phyloP scores from a whole-genome alignment of 208 protist species.

The Leishmania major region DNA sequence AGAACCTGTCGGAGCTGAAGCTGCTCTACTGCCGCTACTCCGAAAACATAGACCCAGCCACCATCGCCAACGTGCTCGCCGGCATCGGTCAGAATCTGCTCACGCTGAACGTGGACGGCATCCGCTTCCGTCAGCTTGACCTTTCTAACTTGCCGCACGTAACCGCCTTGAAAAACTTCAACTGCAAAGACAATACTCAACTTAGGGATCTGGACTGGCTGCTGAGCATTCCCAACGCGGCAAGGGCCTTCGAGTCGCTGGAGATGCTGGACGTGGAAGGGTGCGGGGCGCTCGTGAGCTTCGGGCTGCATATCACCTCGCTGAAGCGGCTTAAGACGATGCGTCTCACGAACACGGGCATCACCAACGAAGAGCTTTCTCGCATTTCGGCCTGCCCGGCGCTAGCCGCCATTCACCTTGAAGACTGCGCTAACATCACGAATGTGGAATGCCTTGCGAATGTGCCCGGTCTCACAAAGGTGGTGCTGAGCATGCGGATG shows the following conservation, averaged over 20 bases:
- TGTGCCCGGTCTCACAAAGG: slow-evolving; percentile 39
- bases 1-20: slow-evolving; percentile 63
- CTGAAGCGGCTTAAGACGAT: slow-evolving; percentile 51
- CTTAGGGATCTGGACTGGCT: slow-evolving; percentile 49
- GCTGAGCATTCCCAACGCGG: slow-evolving; percentile 23
- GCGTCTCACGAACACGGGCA: slow-evolving; percentile 45
- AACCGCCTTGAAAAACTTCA: slow-evolving; percentile 66
- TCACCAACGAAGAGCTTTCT: slow-evolving; percentile 37
- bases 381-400: slow-evolving; percentile 28
- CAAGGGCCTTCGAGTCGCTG: slow-evolving; percentile 32
- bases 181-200: slow-evolving; percentile 67
- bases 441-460: slow-evolving; percentile 42
- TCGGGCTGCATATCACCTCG: slow-evolving; percentile 34
- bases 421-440: slow-evolving; percentile 42
- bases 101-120: slow-evolving; percentile 74
- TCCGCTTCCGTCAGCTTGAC: slow-evolving; percentile 49
- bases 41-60: slow-evolving; percentile 54
- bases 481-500: slow-evolving; percentile 38
- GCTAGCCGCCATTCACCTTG: slow-evolving; percentile 45
- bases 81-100: slow-evolving; percentile 56
- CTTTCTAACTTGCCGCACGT: slow-evolving; percentile 28
- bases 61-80: slow-evolving; percentile 44
- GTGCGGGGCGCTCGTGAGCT: slow-evolving; percentile 36
- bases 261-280: slow-evolving; percentile 68
- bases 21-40: slow-evolving; percentile 82